Evolutionary conservation across 2,329 filamentous ascomycete genomes (phyloP).

Genomic region (Diaporthe humulicola): DNA sequence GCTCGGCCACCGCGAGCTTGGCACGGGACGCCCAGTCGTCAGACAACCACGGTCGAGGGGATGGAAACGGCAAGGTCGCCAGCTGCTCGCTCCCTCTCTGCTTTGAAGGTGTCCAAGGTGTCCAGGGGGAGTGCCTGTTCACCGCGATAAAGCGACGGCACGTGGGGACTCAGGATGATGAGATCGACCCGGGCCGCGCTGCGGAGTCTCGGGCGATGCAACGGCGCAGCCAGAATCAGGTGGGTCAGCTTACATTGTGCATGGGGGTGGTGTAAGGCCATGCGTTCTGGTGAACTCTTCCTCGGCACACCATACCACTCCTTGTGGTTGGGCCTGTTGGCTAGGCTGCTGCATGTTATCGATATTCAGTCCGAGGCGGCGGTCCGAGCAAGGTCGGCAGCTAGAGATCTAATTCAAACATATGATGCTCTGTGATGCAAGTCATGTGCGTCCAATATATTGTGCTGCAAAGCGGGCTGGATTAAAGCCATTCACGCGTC

Average conservation of each 20-base stretch:
- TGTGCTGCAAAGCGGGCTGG: not conserved
- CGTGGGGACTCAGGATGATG: not conserved
- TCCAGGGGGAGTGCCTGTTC: not conserved
- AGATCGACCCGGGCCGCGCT: not conserved
- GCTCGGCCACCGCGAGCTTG: not conserved
- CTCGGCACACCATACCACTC: not conserved
- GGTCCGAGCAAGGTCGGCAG: not conserved
- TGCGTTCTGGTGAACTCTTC: not conserved
- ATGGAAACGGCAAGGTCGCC: not conserved
- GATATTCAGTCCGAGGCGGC: not conserved
- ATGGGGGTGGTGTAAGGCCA: not conserved
- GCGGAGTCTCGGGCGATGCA: not conserved
- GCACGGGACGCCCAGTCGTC: not conserved
- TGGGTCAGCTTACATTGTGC: conserved; percentile 11
- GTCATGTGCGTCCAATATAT: not conserved
- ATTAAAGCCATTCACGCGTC: too few relatives aligned
- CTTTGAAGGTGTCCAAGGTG: not conserved
- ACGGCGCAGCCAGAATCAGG: not conserved
- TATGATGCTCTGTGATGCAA: not conserved
- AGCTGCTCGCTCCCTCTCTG: not conserved
- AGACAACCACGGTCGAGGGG: not conserved
- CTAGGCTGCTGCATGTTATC: not conserved
- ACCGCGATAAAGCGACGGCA: not conserved
- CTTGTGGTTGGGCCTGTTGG: not conserved
- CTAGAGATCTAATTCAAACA: not conserved